These are phyloP conservation scores for Rhodomyrtus psidioides DNA, from an alignment of 441 rosid species.

Conservation along the genomic window DNA sequence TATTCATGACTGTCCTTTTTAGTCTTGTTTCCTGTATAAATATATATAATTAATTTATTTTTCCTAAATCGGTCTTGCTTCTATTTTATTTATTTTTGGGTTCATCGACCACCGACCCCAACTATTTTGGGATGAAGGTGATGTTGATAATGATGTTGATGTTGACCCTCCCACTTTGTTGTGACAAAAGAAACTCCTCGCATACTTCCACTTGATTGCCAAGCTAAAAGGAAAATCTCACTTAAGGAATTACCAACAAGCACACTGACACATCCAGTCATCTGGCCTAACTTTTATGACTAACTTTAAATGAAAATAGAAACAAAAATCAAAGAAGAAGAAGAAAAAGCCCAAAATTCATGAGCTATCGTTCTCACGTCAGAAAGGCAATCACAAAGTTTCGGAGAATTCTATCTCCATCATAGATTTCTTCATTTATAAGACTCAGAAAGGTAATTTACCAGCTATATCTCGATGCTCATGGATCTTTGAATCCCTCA, in stretches of 20 bases:
- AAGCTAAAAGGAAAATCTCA: not conserved
- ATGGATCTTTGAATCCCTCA: slow-evolving; percentile 89
- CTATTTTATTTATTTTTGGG: too few relatives aligned
- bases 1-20: too few relatives aligned
- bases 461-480: slow-evolving; percentile 99
- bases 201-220: not conserved
- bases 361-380: not conserved
- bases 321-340: not conserved
- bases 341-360: not conserved
- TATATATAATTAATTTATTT: too few relatives aligned
- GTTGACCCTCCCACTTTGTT: not conserved
- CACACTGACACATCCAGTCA: not conserved
- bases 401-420: not conserved
- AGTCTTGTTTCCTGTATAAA: too few relatives aligned
- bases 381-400: not conserved
- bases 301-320: not conserved
- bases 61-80: too few relatives aligned
- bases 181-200: not conserved
- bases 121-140: too few relatives aligned
- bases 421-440: not conserved
- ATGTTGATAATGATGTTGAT: too few relatives aligned
- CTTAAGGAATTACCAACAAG: not conserved
- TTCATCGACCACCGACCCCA: too few relatives aligned
- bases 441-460: slow-evolving; percentile 22
- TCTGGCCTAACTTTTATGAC: not conserved